Evolutionary conservation across 2,329 filamentous ascomycete species (phyloP).

Genomic region (Sporothrix protearum): DNA sequence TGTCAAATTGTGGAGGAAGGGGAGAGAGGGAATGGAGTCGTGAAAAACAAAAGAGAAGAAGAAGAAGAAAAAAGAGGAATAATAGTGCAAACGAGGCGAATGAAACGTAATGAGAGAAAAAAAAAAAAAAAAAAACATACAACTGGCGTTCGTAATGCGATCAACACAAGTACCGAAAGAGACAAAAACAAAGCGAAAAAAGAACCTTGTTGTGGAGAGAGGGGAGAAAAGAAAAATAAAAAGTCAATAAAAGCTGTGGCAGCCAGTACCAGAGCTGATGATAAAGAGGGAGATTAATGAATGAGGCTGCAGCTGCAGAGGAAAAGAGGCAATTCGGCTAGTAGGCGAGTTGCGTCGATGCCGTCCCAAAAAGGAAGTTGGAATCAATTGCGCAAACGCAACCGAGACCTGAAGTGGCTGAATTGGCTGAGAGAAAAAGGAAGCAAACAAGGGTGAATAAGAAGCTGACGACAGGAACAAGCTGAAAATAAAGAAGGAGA

Average conservation of each 20-base stretch:
- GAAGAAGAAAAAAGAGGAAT: neutral
- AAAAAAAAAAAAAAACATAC: slow-evolving; percentile 27
- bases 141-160: neutral
- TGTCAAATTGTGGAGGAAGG: neutral
- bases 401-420: neutral
- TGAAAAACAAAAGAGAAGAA: neutral
- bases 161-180: neutral
- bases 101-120: neutral
- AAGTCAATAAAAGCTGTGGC: neutral
- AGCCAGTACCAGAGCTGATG: neutral
- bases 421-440: neutral
- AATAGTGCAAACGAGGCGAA: slow-evolving; percentile 9
- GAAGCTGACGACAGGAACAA: neutral
- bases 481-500: neutral
- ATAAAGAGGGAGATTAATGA: neutral
- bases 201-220: neutral
- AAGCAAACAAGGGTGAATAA: neutral
- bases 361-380: slow-evolving; percentile 4
- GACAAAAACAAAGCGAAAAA: neutral
- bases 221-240: neutral
- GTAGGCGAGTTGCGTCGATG: slow-evolving; percentile 7
- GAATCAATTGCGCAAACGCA: neutral
- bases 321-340: slow-evolving; percentile 11
- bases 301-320: neutral
- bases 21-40: neutral